Evolutionary conservation across 495 filamentous ascomycete species (phyloP), one percentile per base, ranked within the genome.

Genomic region (Entonaema liquescens): DNA sequence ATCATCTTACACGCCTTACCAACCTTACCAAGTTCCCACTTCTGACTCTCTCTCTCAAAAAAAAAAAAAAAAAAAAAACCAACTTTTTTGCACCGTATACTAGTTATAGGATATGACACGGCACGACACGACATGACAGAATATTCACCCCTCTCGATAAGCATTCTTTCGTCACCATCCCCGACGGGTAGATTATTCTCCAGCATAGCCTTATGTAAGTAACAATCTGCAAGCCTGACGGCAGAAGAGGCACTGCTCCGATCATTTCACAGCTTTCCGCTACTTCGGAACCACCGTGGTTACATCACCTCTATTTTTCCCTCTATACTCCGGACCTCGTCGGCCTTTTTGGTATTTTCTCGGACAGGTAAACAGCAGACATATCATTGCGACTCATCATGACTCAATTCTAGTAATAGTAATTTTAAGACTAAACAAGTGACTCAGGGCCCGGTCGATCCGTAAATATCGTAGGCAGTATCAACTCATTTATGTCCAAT

Each of bases 131-230:
- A 40, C 29, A 54, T 28, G 25, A 52, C 19, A 28, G 26, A 28
- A 28, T 15, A 26, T 13, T 13, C 50, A 57, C 50, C 29, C 59
- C 7, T 26, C 55, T 62, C 38, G 54, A 62, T 50, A 52, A 23
- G 23, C 44, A 50, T 50, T 50, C 21, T 50, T 40, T 40, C 38
- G 38, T 40, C 44, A 25, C 12, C 19, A 21, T 50, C 49, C 49
- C 49, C 26, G 26, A 53, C 49, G 26, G 49, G 13, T 28, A 53
- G 49, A 26, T 40, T 19, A 0, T 19, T 25, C 29, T 67, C 62
- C 36, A 38, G 44, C 68, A 67, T 62, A 67, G 62, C 68, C 68
- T 67, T 67, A 67, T 52, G 62, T 71, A 62, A 66, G 62, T 66
- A 42, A 47, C 23, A 23, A 55, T 61, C 58, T 67, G 63, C 63